Evolutionary conservation across 2,329 filamentous ascomycete genomes (phyloP).

Genomic region (Mycogone perniciosa): DNA sequence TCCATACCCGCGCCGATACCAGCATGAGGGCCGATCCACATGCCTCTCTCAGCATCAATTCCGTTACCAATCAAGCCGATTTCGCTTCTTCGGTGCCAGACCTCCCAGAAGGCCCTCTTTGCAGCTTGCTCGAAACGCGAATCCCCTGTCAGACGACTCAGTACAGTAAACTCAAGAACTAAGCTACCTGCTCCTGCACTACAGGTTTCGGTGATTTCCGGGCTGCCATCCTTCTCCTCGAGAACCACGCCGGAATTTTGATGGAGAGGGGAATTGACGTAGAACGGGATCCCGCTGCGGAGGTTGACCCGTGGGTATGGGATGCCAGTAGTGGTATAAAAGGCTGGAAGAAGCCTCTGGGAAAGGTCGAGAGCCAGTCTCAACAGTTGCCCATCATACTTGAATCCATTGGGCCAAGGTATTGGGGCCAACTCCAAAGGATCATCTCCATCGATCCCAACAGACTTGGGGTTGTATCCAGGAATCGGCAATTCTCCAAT

Average conservation of each 20-base stretch:
- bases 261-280: slow-evolving; percentile 76
- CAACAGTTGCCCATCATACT: slow-evolving; percentile 83
- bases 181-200: slow-evolving; percentile 94
- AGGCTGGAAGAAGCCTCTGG: slow-evolving; percentile 79
- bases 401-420: slow-evolving; percentile 67
- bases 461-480: slow-evolving; percentile 57
- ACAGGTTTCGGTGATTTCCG: slow-evolving; percentile 90
- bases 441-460: slow-evolving; percentile 23
- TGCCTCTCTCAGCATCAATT: slow-evolving; percentile 83
- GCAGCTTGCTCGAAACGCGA: slow-evolving; percentile 80
- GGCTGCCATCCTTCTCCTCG: slow-evolving; percentile 31
- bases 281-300: slow-evolving; percentile 85
- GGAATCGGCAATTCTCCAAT: slow-evolving; percentile 81
- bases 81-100: slow-evolving; percentile 82
- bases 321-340: slow-evolving; percentile 83
- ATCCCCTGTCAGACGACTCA: slow-evolving; percentile 84
- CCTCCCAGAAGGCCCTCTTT: slow-evolving; percentile 92
- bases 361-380: slow-evolving; percentile 84
- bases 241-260: slow-evolving; percentile 29
- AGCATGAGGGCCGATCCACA: slow-evolving; percentile 84
- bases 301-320: slow-evolving; percentile 94
- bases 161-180: slow-evolving; percentile 84
- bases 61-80: slow-evolving; percentile 86
- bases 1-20: slow-evolving; percentile 95
- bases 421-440: slow-evolving; percentile 50